Evolutionary conservation across 148 eudicot genomes (phyloP).

Genomic region (Vaccinium myrtillus): DNA sequence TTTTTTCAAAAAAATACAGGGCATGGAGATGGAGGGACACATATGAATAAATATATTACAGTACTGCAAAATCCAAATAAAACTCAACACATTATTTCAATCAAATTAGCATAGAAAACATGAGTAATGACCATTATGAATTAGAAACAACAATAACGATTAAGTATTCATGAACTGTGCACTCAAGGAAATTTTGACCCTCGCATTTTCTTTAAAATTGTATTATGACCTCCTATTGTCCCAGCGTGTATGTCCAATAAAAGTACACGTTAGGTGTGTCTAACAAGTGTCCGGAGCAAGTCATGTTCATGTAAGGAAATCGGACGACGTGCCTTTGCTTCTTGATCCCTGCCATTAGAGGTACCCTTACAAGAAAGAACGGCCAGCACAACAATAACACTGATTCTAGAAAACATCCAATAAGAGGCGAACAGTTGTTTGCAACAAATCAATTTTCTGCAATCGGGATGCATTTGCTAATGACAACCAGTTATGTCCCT

Average conservation of each 20-base stretch:
- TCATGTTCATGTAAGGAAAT: not conserved
- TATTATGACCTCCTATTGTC: not conserved
- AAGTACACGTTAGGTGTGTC: not conserved
- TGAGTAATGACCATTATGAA: not conserved
- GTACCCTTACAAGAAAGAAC: not conserved
- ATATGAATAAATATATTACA: not conserved
- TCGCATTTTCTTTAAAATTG: not conserved
- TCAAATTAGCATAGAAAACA: not conserved
- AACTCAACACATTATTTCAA: not conserved
- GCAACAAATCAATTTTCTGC: not conserved
- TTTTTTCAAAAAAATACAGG: not conserved
- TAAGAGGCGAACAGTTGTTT: not conserved
- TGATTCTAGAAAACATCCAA: not conserved
- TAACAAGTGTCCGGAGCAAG: not conserved
- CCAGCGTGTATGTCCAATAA: not conserved
- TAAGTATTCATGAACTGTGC: not conserved
- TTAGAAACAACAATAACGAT: not conserved
- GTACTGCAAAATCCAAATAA: not conserved
- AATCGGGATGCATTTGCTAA: not conserved
- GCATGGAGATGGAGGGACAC: not conserved
- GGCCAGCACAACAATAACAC: not conserved
- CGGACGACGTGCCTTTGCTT: not conserved
- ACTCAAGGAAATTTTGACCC: not conserved
- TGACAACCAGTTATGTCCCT: not conserved
- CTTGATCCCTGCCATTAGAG: not conserved